Conservation (phyloP, 2,329 filamentous ascomycete genomes). For the Paraconiothyrium brasiliense region DNA sequence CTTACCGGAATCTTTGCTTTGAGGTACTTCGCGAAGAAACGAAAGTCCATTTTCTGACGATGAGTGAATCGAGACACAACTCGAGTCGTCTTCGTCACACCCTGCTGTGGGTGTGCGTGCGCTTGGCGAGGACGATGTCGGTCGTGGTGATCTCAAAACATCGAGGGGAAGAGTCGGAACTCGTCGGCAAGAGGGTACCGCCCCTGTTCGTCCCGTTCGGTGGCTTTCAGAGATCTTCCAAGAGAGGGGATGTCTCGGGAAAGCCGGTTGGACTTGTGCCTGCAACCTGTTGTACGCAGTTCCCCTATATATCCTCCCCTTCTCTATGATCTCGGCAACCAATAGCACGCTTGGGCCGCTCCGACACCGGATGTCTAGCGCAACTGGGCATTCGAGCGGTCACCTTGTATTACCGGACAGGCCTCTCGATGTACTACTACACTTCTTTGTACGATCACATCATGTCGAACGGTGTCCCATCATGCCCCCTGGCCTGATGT, state of each 20-base stretch:
- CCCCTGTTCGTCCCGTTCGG: neutral
- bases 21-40: neutral
- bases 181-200: neutral
- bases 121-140: neutral
- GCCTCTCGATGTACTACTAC: neutral
- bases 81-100: neutral
- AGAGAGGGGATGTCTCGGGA: too few species aligned
- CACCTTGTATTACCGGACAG: neutral
- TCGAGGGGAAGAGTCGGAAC: neutral
- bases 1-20: constrained; percentile 7
- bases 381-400: neutral
- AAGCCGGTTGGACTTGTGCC: too few species aligned
- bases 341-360: neutral
- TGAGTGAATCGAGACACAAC: neutral
- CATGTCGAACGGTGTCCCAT: neutral
- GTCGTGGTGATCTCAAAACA: neutral
- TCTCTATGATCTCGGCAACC: neutral
- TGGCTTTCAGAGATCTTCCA: neutral
- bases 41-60: neutral
- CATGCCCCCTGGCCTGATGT: too few species aligned
- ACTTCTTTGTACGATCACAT: neutral
- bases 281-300: too few species aligned
- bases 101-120: neutral
- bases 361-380: neutral
- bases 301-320: neutral